These are phyloP conservation scores for Aspergillus piperis DNA, from an alignment of 2,329 filamentous ascomycete species.

Conservation along the genomic window DNA sequence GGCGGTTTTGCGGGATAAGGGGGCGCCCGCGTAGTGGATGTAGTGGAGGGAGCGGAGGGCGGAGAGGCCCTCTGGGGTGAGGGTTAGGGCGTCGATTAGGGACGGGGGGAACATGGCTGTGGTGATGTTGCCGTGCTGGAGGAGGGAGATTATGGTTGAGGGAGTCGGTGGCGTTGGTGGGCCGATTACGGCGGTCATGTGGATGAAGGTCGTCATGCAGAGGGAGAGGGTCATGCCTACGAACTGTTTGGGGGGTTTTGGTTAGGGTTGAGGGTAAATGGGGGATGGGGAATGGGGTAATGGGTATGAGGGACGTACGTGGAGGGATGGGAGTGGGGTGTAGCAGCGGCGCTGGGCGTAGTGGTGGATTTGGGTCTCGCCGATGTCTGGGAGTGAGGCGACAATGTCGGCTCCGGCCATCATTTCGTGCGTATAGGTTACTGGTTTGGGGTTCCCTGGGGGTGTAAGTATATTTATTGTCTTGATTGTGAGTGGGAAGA, in stretches of 20 bases:
- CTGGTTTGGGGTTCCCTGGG: constrained; percentile 22
- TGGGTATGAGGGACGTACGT: constrained; percentile 14
- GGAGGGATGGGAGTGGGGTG: constrained; percentile 26
- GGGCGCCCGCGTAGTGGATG: constrained; percentile 26
- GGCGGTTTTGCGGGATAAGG: constrained; percentile 28
- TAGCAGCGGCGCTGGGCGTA: constrained; percentile 20
- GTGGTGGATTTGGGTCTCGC: constrained; percentile 14
- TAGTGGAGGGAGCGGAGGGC: constrained; percentile 18
- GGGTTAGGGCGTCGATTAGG: constrained; percentile 26
- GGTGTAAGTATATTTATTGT: neutral
- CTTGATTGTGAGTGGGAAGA: neutral
- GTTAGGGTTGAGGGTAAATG: neutral
- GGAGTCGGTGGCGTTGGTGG: constrained; percentile 18
- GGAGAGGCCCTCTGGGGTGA: constrained; percentile 12
- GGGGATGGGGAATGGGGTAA: too few relatives aligned
- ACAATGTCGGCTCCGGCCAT: constrained; percentile 16
- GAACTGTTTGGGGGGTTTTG: constrained; percentile 9
- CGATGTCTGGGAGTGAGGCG: constrained; percentile 10
- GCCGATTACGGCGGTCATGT: constrained; percentile 21
- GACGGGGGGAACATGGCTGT: constrained; percentile 23
- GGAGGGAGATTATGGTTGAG: constrained; percentile 17
- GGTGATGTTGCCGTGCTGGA: constrained; percentile 19
- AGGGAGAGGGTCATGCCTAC: constrained; percentile 24
- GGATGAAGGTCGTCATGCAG: constrained; percentile 18
- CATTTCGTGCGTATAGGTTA: constrained; percentile 27